Percentiles rank a stretch among this genome's conserved stretches.
These are phyloP conservation scores for Ceratocystiopsis minuta DNA, from an alignment of 2,329 filamentous ascomycete species.

Conservation along the genomic window DNA sequence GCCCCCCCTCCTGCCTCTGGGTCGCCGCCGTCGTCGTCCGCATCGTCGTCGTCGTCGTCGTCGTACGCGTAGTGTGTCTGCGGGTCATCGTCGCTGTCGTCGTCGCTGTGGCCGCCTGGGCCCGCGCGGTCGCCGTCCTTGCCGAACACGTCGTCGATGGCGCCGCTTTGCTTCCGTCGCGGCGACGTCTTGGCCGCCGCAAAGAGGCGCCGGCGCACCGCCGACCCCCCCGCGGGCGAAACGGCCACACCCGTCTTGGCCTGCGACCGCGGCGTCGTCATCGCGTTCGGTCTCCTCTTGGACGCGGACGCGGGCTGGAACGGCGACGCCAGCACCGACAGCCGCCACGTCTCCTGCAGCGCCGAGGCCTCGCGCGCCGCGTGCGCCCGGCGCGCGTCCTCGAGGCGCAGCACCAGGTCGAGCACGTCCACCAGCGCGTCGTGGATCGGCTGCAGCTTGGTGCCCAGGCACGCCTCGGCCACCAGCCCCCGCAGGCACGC, in stretches of 20 bases:
- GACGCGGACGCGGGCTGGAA: neutral
- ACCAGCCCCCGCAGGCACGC: slow-evolving; percentile 43
- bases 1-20: no score
- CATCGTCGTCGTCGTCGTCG: slow-evolving; percentile 11
- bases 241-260: no score
- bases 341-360: slow-evolving; percentile 20
- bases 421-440: slow-evolving; percentile 58
- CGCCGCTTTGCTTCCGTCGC: no score
- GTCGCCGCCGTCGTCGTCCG: slow-evolving; percentile 6
- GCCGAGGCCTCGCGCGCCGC: slow-evolving; percentile 20
- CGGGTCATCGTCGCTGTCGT: neutral
- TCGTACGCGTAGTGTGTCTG: neutral
- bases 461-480: slow-evolving; percentile 51
- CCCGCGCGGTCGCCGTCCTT: slow-evolving; percentile 8
- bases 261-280: slow-evolving; percentile 1
- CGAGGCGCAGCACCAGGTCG: slow-evolving; percentile 54
- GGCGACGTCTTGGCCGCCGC: no score
- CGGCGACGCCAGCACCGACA: slow-evolving; percentile 19
- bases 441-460: slow-evolving; percentile 50
- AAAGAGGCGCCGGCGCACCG: no score
- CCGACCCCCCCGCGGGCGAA: no score
- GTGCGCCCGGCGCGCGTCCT: slow-evolving; percentile 34
- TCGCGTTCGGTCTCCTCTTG: no score
- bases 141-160: no score
- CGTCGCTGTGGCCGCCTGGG: neutral